Evolutionary conservation across 495 filamentous ascomycete species (phyloP).

Genomic region (Talaromyces adpressus): DNA sequence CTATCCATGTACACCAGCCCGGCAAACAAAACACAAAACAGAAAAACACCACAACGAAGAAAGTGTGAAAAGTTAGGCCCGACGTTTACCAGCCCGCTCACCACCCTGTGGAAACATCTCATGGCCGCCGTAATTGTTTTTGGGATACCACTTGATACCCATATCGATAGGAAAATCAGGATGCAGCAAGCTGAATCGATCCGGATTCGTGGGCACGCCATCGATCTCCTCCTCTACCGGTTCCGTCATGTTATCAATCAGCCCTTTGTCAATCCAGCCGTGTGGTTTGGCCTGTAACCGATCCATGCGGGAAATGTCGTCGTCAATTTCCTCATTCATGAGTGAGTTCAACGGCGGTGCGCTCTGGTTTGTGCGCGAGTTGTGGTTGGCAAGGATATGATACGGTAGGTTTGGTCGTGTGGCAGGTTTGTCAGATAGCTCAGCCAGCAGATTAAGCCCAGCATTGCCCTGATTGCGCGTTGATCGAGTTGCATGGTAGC

Average conservation of each 20-base stretch:
- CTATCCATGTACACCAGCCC: not conserved
- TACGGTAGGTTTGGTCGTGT: constrained; percentile 59
- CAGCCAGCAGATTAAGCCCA: constrained; percentile 54
- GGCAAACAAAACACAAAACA: not conserved
- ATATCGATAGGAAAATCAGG: constrained; percentile 33
- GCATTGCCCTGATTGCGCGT: constrained; percentile 52
- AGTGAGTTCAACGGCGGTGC: constrained; percentile 44
- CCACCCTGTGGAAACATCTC: constrained; percentile 9
- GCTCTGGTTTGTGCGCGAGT: constrained; percentile 35
- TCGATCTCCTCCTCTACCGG: constrained; percentile 23
- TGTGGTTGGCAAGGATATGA: constrained; percentile 45
- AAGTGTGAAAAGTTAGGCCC: constrained; percentile 2
- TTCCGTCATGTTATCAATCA: constrained; percentile 31
- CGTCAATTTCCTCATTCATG: constrained; percentile 49
- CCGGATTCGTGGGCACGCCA: constrained; percentile 26
- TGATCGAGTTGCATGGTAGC: constrained; percentile 63
- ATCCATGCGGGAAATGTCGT: constrained; percentile 54
- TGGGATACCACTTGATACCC: constrained; percentile 31
- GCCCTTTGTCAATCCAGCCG: constrained; percentile 30
- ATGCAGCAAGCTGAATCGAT: constrained; percentile 30
- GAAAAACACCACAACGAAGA: constrained; percentile 6
- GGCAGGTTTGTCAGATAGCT: constrained; percentile 56
- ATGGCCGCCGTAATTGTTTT: not conserved
- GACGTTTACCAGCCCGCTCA: constrained; percentile 5
- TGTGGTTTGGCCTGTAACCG: constrained; percentile 27